Percentiles rank a stretch among this genome's conserved stretches.
Evolutionary conservation across 768 basidiomycete genomes (phyloP).

Genomic region (Rhizopogon sp.): DNA sequence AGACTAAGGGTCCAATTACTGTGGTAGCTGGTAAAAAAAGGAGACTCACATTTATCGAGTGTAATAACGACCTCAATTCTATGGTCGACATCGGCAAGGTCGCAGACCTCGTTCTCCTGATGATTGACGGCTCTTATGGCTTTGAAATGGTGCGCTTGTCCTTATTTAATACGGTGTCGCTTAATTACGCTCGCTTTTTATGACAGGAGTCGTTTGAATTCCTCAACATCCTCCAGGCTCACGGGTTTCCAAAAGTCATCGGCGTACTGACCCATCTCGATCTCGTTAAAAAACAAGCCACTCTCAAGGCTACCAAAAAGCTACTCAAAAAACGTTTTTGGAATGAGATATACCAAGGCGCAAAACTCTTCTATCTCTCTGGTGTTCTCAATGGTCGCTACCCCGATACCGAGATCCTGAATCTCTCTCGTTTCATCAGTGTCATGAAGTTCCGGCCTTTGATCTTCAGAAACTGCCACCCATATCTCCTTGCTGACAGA

Average conservation of each 20-base stretch:
- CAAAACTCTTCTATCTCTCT: slow-evolving; percentile 96
- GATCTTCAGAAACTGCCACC: slow-evolving; percentile 91
- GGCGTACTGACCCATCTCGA: slow-evolving; percentile 95
- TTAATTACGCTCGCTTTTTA: not conserved
- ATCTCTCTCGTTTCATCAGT: slow-evolving; percentile 91
- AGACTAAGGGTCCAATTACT: slow-evolving; percentile 90
- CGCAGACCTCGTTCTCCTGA: slow-evolving; percentile 91
- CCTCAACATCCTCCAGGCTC: slow-evolving; percentile 92
- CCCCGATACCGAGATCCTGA: slow-evolving; percentile 93
- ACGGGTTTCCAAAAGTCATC: slow-evolving; percentile 98
- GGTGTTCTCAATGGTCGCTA: slow-evolving; percentile 97
- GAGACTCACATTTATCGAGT: slow-evolving; percentile 94
- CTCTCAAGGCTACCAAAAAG: slow-evolving; percentile 88
- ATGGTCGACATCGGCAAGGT: slow-evolving; percentile 99
- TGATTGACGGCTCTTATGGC: slow-evolving; percentile 97
- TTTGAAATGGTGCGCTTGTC: slow-evolving; percentile 88
- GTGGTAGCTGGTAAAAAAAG: slow-evolving; percentile 92
- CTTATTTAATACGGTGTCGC: not conserved
- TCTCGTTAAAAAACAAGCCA: slow-evolving; percentile 88
- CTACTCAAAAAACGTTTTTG: slow-evolving; percentile 96
- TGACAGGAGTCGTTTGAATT: slow-evolving; percentile 96
- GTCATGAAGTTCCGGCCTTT: slow-evolving; percentile 99
- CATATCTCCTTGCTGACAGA: slow-evolving; percentile 92
- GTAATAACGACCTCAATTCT: slow-evolving; percentile 94
- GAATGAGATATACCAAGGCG: slow-evolving; percentile 99